phyloP scores from a whole-genome alignment of 805 yeast genomes.

The Phaffomyces opuntiae region DNA sequence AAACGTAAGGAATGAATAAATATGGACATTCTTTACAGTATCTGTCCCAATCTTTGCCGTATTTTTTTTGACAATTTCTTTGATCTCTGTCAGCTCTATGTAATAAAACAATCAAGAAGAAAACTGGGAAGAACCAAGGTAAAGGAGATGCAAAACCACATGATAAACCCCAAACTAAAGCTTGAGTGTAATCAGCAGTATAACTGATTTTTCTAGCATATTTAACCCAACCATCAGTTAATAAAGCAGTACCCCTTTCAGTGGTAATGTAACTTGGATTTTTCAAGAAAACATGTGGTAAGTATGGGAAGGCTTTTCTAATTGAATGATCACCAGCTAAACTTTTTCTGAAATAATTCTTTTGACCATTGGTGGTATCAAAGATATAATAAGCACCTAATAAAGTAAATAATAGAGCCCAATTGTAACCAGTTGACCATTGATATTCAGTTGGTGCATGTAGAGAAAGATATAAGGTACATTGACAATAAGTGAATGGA shows the following conservation, averaged over 20 bases:
- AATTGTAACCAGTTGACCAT: constrained; percentile 31
- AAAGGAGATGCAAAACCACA: constrained; percentile 85
- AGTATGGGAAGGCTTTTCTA: constrained; percentile 89
- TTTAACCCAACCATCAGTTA: constrained; percentile 92
- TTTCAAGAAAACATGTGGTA: constrained; percentile 75
- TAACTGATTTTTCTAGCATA: constrained; percentile 93
- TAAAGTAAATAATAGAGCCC: constrained; percentile 47
- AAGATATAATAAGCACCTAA: constrained; percentile 81
- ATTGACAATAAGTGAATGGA: constrained; percentile 95
- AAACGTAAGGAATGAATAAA: constrained; percentile 82
- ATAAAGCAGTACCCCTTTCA: constrained; percentile 73
- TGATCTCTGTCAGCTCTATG: constrained; percentile 90
- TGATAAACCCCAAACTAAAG: constrained; percentile 84
- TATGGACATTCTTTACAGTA: constrained; percentile 87
- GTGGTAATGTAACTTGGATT: constrained; percentile 84
- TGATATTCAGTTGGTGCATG: constrained; percentile 78
- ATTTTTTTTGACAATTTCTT: constrained; percentile 76
- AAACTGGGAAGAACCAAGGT: constrained; percentile 94
- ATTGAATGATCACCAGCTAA: constrained; percentile 71
- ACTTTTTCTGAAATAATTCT: constrained; percentile 80
- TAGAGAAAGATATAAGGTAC: constrained; percentile 75
- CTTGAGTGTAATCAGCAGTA: constrained; percentile 88
- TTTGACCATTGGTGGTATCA: constrained; percentile 92
- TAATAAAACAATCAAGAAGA: constrained; percentile 77
- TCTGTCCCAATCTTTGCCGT: constrained; percentile 90